Evolutionary conservation across 306 rosid species (phyloP).

Genomic region (Medicago arabica): DNA sequence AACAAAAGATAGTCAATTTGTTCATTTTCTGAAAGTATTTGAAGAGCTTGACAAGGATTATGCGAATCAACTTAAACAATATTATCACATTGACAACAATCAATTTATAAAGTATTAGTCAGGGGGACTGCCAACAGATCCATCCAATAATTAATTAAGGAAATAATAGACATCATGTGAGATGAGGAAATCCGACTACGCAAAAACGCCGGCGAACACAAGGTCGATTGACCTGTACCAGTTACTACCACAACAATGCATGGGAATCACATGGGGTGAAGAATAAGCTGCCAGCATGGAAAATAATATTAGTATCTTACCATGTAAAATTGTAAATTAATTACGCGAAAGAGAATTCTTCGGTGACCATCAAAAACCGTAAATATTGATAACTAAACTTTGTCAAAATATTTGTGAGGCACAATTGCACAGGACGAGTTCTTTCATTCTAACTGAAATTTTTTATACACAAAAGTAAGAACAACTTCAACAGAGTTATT

Average conservation of each 20-base stretch:
- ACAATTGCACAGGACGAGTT: too few relatives aligned
- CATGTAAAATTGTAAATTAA: too few relatives aligned
- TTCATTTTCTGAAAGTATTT: constrained; percentile 4
- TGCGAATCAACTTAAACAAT: constrained; percentile 36
- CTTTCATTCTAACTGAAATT: too few relatives aligned
- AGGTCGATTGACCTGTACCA: not conserved
- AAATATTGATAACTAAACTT: too few relatives aligned
- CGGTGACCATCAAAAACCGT: too few relatives aligned
- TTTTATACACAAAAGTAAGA: too few relatives aligned
- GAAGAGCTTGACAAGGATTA: constrained; percentile 32
- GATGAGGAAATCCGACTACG: constrained; percentile 52
- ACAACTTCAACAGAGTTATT: too few relatives aligned
- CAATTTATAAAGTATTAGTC: not conserved
- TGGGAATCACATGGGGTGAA: not conserved
- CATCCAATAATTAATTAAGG: not conserved
- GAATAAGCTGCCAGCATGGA: not conserved
- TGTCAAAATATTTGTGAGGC: too few relatives aligned
- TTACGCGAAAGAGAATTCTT: too few relatives aligned
- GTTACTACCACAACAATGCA: not conserved
- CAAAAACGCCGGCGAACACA: not conserved
- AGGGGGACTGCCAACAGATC: not conserved
- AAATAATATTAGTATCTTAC: too few relatives aligned
- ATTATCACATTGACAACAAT: constrained; percentile 29
- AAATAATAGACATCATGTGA: constrained; percentile 8
- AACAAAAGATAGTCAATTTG: not conserved